A percentile compares a stretch with the other conserved stretches of the same genome.
Conservation (phyloP, 768 basidiomycete genomes). For the Tricholoma furcatifolium region DNA sequence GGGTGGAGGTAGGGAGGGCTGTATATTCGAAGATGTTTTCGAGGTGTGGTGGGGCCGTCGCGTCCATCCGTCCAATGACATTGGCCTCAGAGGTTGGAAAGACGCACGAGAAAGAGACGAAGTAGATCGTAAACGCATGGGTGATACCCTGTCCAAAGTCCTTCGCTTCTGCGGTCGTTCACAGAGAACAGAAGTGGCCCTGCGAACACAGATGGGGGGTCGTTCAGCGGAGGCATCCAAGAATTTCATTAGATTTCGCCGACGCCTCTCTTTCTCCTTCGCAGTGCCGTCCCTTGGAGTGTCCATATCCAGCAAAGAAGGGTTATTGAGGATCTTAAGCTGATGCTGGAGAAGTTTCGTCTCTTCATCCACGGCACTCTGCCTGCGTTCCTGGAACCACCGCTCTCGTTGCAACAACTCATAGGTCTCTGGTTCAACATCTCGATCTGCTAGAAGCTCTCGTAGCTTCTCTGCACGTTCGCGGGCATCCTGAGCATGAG, state of each 20-base stretch:
- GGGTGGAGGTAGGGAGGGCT: not conserved
- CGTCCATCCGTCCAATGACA: slow-evolving; percentile 15
- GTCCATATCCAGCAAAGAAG: slow-evolving; percentile 14
- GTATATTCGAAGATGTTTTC: not conserved
- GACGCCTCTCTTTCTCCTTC: slow-evolving; percentile 26
- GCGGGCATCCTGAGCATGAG: slow-evolving; percentile 44
- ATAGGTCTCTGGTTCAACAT: slow-evolving; percentile 35
- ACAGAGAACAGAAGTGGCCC: slow-evolving; percentile 25
- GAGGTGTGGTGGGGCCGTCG: slow-evolving; percentile 1
- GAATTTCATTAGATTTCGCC: slow-evolving; percentile 36
- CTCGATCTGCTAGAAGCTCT: slow-evolving; percentile 34
- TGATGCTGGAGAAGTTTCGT: slow-evolving; percentile 34
- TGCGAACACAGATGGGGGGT: slow-evolving; percentile 26
- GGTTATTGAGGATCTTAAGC: slow-evolving; percentile 25
- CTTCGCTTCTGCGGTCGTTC: slow-evolving; percentile 31
- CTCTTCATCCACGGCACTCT: slow-evolving; percentile 34
- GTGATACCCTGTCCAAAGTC: slow-evolving; percentile 32
- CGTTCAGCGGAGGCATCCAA: slow-evolving; percentile 32
- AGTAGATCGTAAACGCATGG: slow-evolving; percentile 32
- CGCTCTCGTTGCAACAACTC: slow-evolving; percentile 41
- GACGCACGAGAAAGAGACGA: slow-evolving; percentile 12
- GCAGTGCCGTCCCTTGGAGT: slow-evolving; percentile 11
- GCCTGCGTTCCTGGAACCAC: slow-evolving; percentile 51
- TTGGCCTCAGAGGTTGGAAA: slow-evolving; percentile 10
- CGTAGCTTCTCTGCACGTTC: slow-evolving; percentile 41